Conservation (phyloP, 164 flowering plant genomes). For the Tetracentron sinense region DNA sequence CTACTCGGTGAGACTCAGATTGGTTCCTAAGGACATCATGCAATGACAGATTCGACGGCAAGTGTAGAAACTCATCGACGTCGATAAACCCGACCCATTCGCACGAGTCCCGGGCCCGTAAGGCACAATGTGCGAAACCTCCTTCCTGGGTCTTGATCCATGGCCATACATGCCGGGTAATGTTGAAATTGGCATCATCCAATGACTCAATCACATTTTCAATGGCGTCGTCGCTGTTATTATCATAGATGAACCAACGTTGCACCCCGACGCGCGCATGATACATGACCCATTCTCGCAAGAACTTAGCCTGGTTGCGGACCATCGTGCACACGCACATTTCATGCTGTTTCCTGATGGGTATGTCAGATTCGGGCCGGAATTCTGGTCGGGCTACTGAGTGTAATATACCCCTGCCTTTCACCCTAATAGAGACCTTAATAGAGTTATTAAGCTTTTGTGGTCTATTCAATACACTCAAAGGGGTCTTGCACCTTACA, state of each 20-base stretch:
- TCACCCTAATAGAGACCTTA: constrained; percentile 45
- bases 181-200: constrained; percentile 19
- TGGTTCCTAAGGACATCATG: constrained; percentile 33
- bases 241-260: constrained; percentile 81
- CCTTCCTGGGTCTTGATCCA: constrained; percentile 93
- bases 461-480: constrained; percentile 27
- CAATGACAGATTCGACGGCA: constrained; percentile 27
- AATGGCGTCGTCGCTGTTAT: constrained; percentile 70
- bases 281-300: constrained; percentile 79
- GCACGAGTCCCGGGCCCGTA: constrained; percentile 51
- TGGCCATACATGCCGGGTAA: constrained; percentile 62
- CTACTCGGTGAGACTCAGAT: constrained; percentile 23
- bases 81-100: constrained; percentile 85
- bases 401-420: constrained; percentile 31
- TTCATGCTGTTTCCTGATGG: constrained; percentile 20
- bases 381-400: constrained; percentile 48
- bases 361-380: constrained; percentile 7
- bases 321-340: constrained; percentile 80
- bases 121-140: constrained; percentile 79
- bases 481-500: constrained; percentile 59
- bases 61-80: constrained; percentile 74
- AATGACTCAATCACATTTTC: constrained; percentile 29
- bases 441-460: constrained; percentile 15
- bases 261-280: constrained; percentile 67
- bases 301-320: constrained; percentile 61